Conservation (phyloP, 2,329 filamentous ascomycete genomes). For the Fusarium dimerum region DNA sequence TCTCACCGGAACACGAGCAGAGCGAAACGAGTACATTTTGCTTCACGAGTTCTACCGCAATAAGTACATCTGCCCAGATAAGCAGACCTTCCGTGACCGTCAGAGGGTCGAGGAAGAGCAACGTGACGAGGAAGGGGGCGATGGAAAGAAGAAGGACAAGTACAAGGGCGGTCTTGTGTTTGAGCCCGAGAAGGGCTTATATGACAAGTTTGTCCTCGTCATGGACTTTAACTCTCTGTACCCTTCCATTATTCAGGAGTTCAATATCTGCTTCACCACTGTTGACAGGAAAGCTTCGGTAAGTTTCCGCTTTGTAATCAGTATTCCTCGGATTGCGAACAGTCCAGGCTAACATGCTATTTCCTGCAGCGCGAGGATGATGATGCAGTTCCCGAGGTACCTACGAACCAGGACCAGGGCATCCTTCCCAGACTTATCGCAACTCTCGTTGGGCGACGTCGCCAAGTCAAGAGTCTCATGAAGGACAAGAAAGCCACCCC, state of each 20-base stretch:
- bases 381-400: conserved; percentile 86
- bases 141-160: conserved; percentile 97
- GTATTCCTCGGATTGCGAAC: background rate
- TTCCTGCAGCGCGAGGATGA: conserved; percentile 63
- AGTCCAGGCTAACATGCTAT: conserved; percentile 28
- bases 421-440: conserved; percentile 89
- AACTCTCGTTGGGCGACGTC: conserved; percentile 83
- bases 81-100: conserved; percentile 77
- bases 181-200: conserved; percentile 94
- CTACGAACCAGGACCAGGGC: conserved; percentile 74
- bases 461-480: conserved; percentile 95
- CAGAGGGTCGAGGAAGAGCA: conserved; percentile 71
- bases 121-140: conserved; percentile 65
- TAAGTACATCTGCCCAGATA: conserved; percentile 98
- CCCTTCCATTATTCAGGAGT: conserved; percentile 98
- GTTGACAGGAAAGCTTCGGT: conserved; percentile 77
- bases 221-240: conserved; percentile 99
- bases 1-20: conserved; percentile 89
- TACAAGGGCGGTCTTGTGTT: conserved; percentile 99
- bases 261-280: conserved; percentile 99
- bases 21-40: conserved; percentile 98
- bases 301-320: conserved; percentile 37
- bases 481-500: conserved; percentile 85
- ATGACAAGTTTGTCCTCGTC: conserved; percentile 96
- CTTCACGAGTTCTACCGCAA: conserved; percentile 95